phyloP scores from a whole-genome alignment of 345 rosid genomes.

The Draba incana region DNA sequence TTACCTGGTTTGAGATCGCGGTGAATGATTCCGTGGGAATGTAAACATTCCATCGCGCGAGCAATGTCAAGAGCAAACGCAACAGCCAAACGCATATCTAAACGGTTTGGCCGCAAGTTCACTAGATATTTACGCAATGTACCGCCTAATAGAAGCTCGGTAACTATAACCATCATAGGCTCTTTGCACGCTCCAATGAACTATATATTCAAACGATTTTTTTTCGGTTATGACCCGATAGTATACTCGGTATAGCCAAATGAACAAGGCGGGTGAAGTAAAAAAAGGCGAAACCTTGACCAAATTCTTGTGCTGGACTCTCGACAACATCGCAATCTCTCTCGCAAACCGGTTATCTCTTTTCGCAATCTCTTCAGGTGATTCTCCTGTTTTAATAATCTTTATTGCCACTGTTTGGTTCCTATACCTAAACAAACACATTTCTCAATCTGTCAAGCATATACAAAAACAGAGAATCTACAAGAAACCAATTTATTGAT shows the following conservation, averaged over 20 bases:
- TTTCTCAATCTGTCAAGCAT: slow-evolving; percentile 6
- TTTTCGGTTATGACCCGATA: slow-evolving; percentile 2
- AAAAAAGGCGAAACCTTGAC: slow-evolving; percentile 65
- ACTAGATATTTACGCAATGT: slow-evolving; percentile 85
- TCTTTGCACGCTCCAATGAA: slow-evolving; percentile 98
- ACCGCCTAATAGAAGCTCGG: slow-evolving; percentile 87
- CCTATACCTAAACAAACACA: slow-evolving; percentile 58
- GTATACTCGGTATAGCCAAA: not conserved
- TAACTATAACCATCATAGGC: slow-evolving; percentile 94
- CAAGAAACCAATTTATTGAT: not conserved
- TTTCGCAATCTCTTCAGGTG: slow-evolving; percentile 83
- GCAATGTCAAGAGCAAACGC: slow-evolving; percentile 95
- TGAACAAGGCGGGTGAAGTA: not conserved
- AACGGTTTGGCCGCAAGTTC: slow-evolving; percentile 64
- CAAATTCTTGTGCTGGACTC: slow-evolving; percentile 88
- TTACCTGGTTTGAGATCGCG: slow-evolving; percentile 99
- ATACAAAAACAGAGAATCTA: slow-evolving; percentile 19
- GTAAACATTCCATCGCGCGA: slow-evolving; percentile 99
- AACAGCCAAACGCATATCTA: slow-evolving; percentile 71
- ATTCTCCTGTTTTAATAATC: slow-evolving; percentile 73
- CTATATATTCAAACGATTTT: slow-evolving; percentile 49
- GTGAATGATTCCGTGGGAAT: slow-evolving; percentile 94
- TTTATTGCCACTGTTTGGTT: slow-evolving; percentile 90
- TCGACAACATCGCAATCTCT: slow-evolving; percentile 88
- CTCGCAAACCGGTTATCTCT: slow-evolving; percentile 77